Conservation (phyloP, 371 early-diverging fungal genomes). For the Mortierella sp. region DNA sequence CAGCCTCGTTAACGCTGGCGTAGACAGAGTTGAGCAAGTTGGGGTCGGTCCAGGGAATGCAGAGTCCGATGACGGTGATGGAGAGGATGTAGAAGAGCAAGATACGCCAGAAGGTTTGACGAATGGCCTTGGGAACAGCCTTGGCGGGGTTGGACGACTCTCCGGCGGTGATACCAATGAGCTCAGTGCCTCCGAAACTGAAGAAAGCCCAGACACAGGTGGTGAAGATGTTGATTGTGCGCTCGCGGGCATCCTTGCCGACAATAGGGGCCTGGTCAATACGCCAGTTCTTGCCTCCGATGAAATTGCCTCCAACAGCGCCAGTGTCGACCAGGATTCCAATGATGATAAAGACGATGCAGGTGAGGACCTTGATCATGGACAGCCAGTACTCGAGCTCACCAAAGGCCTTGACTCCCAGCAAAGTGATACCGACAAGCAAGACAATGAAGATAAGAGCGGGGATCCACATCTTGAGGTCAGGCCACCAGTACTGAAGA, state of each 20-base stretch:
- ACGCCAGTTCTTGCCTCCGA: constrained; percentile 59
- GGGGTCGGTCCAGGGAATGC: constrained; percentile 74
- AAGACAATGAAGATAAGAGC: constrained; percentile 35
- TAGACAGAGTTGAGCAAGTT: constrained; percentile 62
- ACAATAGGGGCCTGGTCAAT: constrained; percentile 85
- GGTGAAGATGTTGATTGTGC: constrained; percentile 68
- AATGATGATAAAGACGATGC: constrained; percentile 79
- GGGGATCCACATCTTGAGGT: constrained; percentile 41
- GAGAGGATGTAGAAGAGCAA: constrained; percentile 79
- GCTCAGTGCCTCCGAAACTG: constrained; percentile 89
- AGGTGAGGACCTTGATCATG: constrained; percentile 68
- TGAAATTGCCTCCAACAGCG: constrained; percentile 62
- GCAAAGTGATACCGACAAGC: constrained; percentile 46
- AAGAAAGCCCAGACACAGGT: constrained; percentile 87
- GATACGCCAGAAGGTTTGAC: constrained; percentile 79
- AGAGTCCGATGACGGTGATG: constrained; percentile 76
- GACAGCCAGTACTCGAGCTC: constrained; percentile 68
- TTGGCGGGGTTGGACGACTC: constrained; percentile 80
- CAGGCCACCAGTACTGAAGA: constrained; percentile 80
- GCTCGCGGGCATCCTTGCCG: constrained; percentile 61
- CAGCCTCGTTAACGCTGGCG: constrained; percentile 50
- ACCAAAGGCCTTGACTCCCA: constrained; percentile 60
- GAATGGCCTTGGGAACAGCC: constrained; percentile 80
- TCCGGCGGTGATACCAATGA: constrained; percentile 84
- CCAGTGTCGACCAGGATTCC: constrained; percentile 67